Evolutionary conservation across 2,329 filamentous ascomycete species (phyloP).

Genomic region (Alternaria incomplexa): DNA sequence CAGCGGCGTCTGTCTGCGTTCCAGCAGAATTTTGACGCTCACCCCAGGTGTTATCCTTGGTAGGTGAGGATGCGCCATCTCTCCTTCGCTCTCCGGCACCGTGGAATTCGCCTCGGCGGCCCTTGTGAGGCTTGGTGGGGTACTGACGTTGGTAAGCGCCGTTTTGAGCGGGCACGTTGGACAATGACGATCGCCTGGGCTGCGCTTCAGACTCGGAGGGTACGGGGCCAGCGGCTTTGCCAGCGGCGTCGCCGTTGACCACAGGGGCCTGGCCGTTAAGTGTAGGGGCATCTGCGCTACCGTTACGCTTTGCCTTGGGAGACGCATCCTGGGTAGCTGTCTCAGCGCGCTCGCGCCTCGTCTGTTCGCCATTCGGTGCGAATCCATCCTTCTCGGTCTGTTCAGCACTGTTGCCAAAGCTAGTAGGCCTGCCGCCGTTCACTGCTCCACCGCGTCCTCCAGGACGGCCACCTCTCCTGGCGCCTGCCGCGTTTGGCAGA

Average conservation of each 20-base stretch:
- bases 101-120: slow-evolving; percentile 38
- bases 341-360: slow-evolving; percentile 19
- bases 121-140: slow-evolving; percentile 36
- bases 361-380: slow-evolving; percentile 38
- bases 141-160: slow-evolving; percentile 40
- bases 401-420: slow-evolving; percentile 49
- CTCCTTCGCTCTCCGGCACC: slow-evolving; percentile 39
- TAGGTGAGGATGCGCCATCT: slow-evolving; percentile 40
- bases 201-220: slow-evolving; percentile 32
- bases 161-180: slow-evolving; percentile 28
- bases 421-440: slow-evolving; percentile 57
- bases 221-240: slow-evolving; percentile 23
- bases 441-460: slow-evolving; percentile 63
- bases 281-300: slow-evolving; percentile 39
- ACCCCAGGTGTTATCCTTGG: slow-evolving; percentile 39
- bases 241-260: slow-evolving; percentile 31
- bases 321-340: slow-evolving; percentile 36
- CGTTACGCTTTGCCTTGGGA: slow-evolving; percentile 45
- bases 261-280: slow-evolving; percentile 35
- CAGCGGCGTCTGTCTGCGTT: slow-evolving; percentile 43
- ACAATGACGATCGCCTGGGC: slow-evolving; percentile 26
- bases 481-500: slow-evolving; percentile 59
- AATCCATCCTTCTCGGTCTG: slow-evolving; percentile 47
- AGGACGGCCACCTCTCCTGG: slow-evolving; percentile 51
- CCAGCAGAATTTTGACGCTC: slow-evolving; percentile 40